phyloP scores from a whole-genome alignment of 768 basidiomycete species.

The Macrolepiota dolichaula region DNA sequence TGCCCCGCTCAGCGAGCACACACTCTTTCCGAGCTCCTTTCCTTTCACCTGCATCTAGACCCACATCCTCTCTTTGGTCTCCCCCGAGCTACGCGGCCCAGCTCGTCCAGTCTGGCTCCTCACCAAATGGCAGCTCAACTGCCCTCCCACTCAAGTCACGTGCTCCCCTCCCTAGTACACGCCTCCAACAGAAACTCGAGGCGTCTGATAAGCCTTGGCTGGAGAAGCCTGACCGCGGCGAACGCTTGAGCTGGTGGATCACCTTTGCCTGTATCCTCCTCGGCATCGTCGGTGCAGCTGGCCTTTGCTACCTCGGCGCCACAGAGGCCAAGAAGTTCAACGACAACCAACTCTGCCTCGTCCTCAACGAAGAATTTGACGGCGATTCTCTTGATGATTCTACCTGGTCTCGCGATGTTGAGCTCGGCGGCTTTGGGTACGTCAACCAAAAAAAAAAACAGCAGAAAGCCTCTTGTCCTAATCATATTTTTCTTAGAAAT shows the following conservation, averaged over 20 bases:
- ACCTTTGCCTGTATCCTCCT: conserved; percentile 53
- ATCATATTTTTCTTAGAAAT: conserved; percentile 25
- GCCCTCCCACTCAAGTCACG: conserved; percentile 23
- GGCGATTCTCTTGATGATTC: conserved; percentile 38
- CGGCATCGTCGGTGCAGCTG: conserved; percentile 49
- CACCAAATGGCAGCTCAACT: conserved; percentile 14
- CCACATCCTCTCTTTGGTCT: conserved; percentile 56
- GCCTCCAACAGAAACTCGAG: conserved; percentile 48
- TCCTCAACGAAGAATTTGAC: conserved; percentile 70
- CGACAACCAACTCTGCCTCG: conserved; percentile 48
- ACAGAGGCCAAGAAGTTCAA: conserved; percentile 38
- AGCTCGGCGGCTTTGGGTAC: conserved; percentile 73
- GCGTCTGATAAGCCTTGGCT: conserved; percentile 64
- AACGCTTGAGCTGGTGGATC: conserved; percentile 34
- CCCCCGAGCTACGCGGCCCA: conserved; percentile 43
- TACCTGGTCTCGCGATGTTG: conserved; percentile 66
- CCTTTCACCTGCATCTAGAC: conserved; percentile 68
- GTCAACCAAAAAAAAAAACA: too few relatives aligned
- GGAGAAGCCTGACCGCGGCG: conserved; percentile 31
- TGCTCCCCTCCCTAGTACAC: conserved; percentile 44
- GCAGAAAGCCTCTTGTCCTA: too few relatives aligned
- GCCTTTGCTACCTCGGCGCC: conserved; percentile 55
- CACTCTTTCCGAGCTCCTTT: conserved; percentile 66
- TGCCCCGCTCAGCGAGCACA: conserved; percentile 40
- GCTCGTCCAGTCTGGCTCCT: conserved; percentile 12